These are phyloP conservation scores for Phyllosticta citriasiana DNA, from an alignment of 2,329 filamentous ascomycete genomes.

Conservation along the genomic window DNA sequence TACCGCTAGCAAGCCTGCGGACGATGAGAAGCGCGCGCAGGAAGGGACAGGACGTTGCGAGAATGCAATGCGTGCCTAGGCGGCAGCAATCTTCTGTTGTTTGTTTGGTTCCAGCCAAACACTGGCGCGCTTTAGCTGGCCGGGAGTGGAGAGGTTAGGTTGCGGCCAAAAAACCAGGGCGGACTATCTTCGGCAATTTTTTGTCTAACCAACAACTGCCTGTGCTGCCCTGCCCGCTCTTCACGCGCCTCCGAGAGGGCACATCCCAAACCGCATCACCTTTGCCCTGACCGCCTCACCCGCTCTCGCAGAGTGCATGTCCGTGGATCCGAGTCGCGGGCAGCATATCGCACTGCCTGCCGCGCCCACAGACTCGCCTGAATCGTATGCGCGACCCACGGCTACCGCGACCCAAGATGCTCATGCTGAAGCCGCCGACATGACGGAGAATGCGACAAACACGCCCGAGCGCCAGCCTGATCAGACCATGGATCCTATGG, in stretches of 20 bases:
- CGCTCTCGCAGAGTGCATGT: neutral
- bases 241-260: neutral
- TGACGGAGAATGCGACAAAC: slow-evolving; percentile 10
- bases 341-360: neutral
- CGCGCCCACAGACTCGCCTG: neutral
- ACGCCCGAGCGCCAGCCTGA: neutral
- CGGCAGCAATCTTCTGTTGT: neutral
- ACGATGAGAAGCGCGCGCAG: too few species aligned
- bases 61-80: too few species aligned
- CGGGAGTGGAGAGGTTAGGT: neutral
- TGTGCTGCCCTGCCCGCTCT: neutral
- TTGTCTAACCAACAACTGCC: too few species aligned
- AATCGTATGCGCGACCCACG: slow-evolving; percentile 6
- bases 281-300: neutral
- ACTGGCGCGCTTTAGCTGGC: neutral
- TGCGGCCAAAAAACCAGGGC: neutral
- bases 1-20: too few species aligned
- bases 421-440: slow-evolving; percentile 11
- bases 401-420: slow-evolving; percentile 11
- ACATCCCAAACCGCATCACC: neutral
- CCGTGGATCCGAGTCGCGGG: neutral
- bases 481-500: neutral
- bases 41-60: too few species aligned
- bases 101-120: neutral
- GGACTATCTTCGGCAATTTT: neutral